Evolutionary conservation across 257 asterid species (phyloP), one percentile per base, ranked within the genome.

Genomic region (Solanum appendiculatum): DNA sequence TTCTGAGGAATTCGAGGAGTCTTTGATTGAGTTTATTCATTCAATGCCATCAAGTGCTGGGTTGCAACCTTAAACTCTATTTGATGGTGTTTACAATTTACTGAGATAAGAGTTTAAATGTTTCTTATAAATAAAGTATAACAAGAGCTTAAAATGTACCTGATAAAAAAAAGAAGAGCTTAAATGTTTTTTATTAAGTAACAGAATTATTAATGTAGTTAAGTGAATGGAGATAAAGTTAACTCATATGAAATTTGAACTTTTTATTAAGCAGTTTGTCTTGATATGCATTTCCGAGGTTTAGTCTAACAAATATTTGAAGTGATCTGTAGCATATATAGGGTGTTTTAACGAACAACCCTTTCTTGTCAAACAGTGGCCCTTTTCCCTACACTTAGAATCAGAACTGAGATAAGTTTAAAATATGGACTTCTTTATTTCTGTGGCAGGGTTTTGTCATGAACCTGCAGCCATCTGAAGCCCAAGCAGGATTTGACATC

Each of bases 401-500:
- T 73, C 46, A 36, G 16, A 36, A 73, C 25, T 63, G 51, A 87
- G 58, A 40, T 44, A 25, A 44, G 85, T 48, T 46, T 80, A 80
- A 29, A 37, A 29, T 20, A 29, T 29, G 42, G 29, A 80, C 85
- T 27, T 80, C 78, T 73, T 73, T 73, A 21, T 73, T 87, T 86
- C 27, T 37, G 84, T 89, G 86, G 84, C 91, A 96, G 99, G 99
- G 99, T 18, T 97, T 95, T 85, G 98, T 96, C 91, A 97, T 95
- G 99, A 97, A 97, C 92, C 87, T 97, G 88, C 99, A 97, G 91
- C 99, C 99, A 78, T 97, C 99, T 64, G 99, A 97, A 95, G 99
- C 99, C 87, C 86, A 93, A 89, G 99, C 99, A 81, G 99, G 99
- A 46, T 97, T 97, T 88, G 99, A 97, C 89, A 91, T 97, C 90